Percentiles rank a stretch among this genome's conserved stretches.
Conservation (phyloP, 2,329 filamentous ascomycete genomes). For the Aspergillus viridinutans region DNA sequence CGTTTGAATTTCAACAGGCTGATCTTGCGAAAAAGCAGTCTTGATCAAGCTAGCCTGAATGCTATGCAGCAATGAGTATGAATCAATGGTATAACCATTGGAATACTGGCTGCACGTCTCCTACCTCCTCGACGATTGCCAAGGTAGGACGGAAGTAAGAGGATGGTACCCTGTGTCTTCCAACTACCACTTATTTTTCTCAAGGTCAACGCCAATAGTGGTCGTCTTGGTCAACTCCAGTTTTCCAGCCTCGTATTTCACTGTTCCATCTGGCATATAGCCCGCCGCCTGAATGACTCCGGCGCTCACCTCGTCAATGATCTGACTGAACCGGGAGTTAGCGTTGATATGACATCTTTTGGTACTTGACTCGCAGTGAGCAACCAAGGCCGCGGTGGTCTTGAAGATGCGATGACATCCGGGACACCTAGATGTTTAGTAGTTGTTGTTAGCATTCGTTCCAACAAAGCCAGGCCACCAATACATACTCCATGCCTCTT, state of each 20-base stretch:
- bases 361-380: constrained; percentile 37
- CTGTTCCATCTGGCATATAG: constrained; percentile 28
- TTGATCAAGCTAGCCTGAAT: not conserved
- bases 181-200: constrained; percentile 9
- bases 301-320: constrained; percentile 36
- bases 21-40: not conserved
- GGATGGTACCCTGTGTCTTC: not conserved
- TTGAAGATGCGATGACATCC: constrained; percentile 38
- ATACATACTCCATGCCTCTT: constrained; percentile 17
- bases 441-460: constrained; percentile 1
- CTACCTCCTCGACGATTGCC: not conserved
- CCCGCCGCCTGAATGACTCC: constrained; percentile 34
- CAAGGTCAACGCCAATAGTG: constrained; percentile 9
- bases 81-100: too few relatives aligned
- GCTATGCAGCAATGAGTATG: not conserved
- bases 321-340: constrained; percentile 25
- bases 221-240: constrained; percentile 12
- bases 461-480: too few relatives aligned
- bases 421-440: constrained; percentile 28
- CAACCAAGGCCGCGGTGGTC: constrained; percentile 34
- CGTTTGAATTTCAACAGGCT: not conserved
- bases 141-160: not conserved
- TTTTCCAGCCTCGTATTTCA: constrained; percentile 28
- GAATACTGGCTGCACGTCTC: not conserved
- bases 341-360: constrained; percentile 33